Percentiles rank a stretch among this genome's conserved stretches.
phyloP scores from a whole-genome alignment of 495 filamentous ascomycete species.

The Neurospora sp. region DNA sequence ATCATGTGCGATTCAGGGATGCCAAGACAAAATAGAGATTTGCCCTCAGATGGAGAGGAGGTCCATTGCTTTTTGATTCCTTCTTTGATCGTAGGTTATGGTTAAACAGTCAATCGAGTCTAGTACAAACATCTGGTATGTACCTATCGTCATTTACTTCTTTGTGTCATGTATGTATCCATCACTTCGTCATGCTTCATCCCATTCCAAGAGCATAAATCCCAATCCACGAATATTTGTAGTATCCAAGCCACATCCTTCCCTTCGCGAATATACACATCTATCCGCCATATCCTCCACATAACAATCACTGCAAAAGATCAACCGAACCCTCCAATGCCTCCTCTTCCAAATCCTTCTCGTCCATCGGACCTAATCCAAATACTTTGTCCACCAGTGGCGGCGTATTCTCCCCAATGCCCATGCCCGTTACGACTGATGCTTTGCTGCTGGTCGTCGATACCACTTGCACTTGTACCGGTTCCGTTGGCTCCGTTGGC shows the following conservation, averaged over 20 bases:
- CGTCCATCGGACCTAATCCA: neutral
- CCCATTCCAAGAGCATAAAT: no score
- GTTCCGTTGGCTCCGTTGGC: neutral
- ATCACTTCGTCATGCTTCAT: no score
- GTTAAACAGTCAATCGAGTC: no score
- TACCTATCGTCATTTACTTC: no score
- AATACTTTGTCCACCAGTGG: neutral
- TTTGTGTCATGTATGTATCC: no score
- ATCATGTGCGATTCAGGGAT: neutral
- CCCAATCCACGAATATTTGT: neutral
- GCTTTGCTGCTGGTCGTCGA: neutral
- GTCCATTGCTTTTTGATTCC: no score
- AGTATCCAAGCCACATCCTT: neutral
- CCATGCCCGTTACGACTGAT: neutral
- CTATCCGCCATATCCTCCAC: no score
- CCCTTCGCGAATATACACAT: neutral
- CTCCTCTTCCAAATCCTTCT: neutral
- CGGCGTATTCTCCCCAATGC: neutral
- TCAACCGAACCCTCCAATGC: neutral
- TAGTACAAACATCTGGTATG: no score
- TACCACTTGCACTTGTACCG: neutral
- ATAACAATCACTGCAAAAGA: neutral
- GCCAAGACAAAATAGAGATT: neutral
- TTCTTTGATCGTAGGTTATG: neutral
- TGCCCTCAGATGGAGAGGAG: no score